Evolutionary conservation across 257 asterid species (phyloP), one percentile per base, ranked within the genome.

Genomic region (Henckelia pumila): DNA sequence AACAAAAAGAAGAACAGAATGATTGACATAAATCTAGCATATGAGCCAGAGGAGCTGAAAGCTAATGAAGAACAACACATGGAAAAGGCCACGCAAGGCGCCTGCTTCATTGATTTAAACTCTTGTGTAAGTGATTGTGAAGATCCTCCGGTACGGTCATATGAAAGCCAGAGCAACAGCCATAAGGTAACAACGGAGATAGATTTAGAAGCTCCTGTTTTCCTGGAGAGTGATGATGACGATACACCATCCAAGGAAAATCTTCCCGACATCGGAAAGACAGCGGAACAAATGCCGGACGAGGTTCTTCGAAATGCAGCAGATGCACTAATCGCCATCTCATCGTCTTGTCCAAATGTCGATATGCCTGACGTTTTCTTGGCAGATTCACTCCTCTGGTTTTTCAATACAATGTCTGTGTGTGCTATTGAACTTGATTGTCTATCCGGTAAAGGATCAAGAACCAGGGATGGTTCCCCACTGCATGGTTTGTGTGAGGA

Each of bases 11-110:
- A 79, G 75, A 75, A 63, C 52, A 77, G 75, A 70, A 68, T 82
- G 44, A 86, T 94, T 32, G 99, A 94, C 77, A 88, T 94, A 65
- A 93, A 93, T 53, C 71, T 93, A 44, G 91, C 86, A 75, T 86
- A 78, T 75, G 89, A 85, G 57, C 81, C 85, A 7, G 81, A 78
- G 11, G 86, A 81, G 30, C 71, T 66, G 61, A 72, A 59, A 6
- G 59, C n/a, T n/a, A 61, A 13, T 19, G 80, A 72, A 33, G 81
- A 70, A 37, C 72, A 0, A 50, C 61, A 26, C 37, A 9, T 21
- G 32, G 84, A 57, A 28, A 70, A 67, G 25, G 71, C 29, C 37
- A 44, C 58, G 23, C 64, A 62, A 10, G 66, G 44, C 17, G 30
- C 63, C 14, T 50, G 40, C 40, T 59, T 16, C 56, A 61, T 82